Base-by-base conservation (phyloP, 495 filamentous ascomycete species). In the Aspergillus asperescens region DNA sequence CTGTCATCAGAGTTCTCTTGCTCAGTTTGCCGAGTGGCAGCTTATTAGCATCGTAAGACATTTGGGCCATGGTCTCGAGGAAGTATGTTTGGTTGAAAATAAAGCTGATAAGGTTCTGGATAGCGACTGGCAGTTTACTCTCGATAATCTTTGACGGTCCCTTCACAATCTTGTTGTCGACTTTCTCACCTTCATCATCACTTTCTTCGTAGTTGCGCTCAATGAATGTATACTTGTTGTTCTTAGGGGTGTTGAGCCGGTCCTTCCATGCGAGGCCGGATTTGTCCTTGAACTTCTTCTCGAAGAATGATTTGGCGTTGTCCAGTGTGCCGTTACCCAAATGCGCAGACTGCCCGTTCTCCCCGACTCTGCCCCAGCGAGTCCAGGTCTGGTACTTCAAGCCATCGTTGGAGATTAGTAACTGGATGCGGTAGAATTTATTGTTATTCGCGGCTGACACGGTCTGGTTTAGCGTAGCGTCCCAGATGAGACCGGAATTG, bases 11-110 rank as follows among this genome's bases (percentile, higher is more conserved):
- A 12, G 87, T 91, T 5, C 77, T 64, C 51, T 89, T 89, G 67
- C 85, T 86, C 16, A 95, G 78, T 56, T 93, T 91, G 10, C 89
- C 90, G 13, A 94, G 74, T 0, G 90, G 89, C 9, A 95, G 66
- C 62, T 93, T 93, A 39, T 81, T 69, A 1, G 79, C 78, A 56
- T 94, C 86, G 60, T 93, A 94, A 9, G 84, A 84, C 62, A 93
- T 73, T 2, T 78, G 75, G 1, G 72, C 66, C 81, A 94, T 82
- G 3, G 81, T 74, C 3, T 73, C 71, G n/a, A 75, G 63, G 64
- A 89, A 85, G 58, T 83, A 79, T 32, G 83, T 60, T 48, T 79
- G 71, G 59, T 93, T 91, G 77, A 95, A 95, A 52, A 95, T 92
- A 50, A 95, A 78, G 28, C 79, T 60, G 76, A 94, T 84, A 12